Base-by-base conservation (phyloP, 345 rosid genomes). In the Euphorbia lathyris region DNA sequence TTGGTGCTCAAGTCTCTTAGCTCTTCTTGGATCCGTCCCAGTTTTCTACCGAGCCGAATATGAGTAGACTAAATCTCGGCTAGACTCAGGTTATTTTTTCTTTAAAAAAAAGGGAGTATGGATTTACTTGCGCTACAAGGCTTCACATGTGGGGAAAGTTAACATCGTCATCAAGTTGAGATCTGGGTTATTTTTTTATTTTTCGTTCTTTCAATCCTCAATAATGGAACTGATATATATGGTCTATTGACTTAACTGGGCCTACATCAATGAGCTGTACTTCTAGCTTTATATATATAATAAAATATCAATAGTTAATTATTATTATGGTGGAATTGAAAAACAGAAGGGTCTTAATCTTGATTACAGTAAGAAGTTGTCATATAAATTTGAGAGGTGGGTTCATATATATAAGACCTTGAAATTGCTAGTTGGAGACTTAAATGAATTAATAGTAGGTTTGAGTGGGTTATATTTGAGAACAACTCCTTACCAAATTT, bases 391-490 rank as follows among this genome's bases (percentile, higher is more conserved):
- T 47, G n/a, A 47, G 52, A 47, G 2, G 38, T 34, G 27, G 14
- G 58, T 29, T 57, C 61, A 55, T 2, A 56, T 47, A 14, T 47
- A 47, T 47, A 13, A 36, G n/a, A 32, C 52, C 29, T 22, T 61
- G 9, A 27, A 61, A 58, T 65, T 32, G 27, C 34, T 57, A 17
- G 53, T 26, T 56, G 63, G 34, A 57, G 5, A 9, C 43, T 47
- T n/a, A 50, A 1, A 1, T 26, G 1, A 42, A 20, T 51, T 63
- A 1, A 1, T 40, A 76, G 22, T 62, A 62, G 45, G 65, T 19
- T 66, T 74, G 73, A 80, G 80, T 76, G 76, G 32, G 77, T 72
- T 74, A 47, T 81, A 78, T 74, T 71, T 9, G 74, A 71, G 17
- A 27, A 58, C 71, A 71, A 45, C 70, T 38, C 29, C 1, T 47